These are phyloP conservation scores for Lippia alba DNA, from an alignment of 305 asterid genomes.

Conservation along the genomic window DNA sequence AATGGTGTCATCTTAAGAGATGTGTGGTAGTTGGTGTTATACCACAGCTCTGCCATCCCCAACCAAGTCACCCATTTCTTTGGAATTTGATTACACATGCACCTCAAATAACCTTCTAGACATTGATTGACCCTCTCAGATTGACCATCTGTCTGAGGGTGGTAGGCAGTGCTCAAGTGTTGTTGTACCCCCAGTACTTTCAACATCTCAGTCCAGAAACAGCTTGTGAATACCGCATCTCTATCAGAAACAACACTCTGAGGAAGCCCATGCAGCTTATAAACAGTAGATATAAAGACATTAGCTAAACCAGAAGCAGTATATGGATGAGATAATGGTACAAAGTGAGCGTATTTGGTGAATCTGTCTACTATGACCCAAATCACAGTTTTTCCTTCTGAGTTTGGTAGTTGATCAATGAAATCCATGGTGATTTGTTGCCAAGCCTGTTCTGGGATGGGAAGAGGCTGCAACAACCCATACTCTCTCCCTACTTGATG, in stretches of 20 bases:
- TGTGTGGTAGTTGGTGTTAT: background rate
- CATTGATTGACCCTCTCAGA: background rate
- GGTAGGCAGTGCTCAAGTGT: background rate
- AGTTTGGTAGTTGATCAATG: background rate
- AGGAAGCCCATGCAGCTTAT: background rate
- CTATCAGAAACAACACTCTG: background rate
- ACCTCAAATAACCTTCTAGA: background rate
- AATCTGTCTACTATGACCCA: background rate
- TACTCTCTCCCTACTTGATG: background rate
- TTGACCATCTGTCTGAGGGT: background rate
- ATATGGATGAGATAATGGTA: background rate
- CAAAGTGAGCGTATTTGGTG: background rate
- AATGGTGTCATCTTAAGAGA: background rate
- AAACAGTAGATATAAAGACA: too few species aligned
- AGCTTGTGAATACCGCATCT: background rate
- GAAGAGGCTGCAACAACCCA: background rate
- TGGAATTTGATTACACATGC: background rate
- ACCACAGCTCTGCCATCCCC: background rate
- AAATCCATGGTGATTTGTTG: background rate
- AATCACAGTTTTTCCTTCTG: background rate
- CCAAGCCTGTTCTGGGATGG: background rate
- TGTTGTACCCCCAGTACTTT: background rate
- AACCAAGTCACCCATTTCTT: background rate
- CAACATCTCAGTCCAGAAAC: background rate
- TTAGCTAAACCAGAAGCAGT: background rate